These are phyloP conservation scores for Boletus subcaerulescens DNA, from an alignment of 768 basidiomycete species.

Conservation along the genomic window DNA sequence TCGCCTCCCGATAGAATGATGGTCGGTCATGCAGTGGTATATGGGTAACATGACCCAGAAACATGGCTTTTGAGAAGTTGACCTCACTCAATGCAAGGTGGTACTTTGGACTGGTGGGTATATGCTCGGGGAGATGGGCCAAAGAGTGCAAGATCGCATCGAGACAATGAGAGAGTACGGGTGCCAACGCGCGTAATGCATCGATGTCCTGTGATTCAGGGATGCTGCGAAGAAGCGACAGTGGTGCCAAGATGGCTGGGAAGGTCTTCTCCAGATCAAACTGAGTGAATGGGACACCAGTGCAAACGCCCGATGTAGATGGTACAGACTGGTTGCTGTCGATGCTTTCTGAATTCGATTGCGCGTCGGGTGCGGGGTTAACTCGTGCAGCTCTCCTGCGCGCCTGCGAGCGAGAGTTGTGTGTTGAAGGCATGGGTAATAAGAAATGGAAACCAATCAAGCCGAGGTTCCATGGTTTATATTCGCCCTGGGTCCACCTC, in stretches of 20 bases:
- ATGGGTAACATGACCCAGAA: conserved; percentile 19
- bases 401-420: conserved; percentile 13
- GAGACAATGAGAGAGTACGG: conserved; percentile 23
- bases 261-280: conserved; percentile 36
- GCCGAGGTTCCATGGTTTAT: not conserved
- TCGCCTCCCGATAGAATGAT: conserved; percentile 8
- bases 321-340: conserved; percentile 26
- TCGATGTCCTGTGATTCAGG: conserved; percentile 24
- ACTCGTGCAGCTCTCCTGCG: not conserved
- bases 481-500: conserved; percentile 5
- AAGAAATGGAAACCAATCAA: not conserved
- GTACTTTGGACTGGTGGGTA: conserved; percentile 22
- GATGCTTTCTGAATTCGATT: conserved; percentile 18
- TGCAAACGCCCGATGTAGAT: conserved; percentile 16
- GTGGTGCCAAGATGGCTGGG: conserved; percentile 34
- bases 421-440: conserved; percentile 8
- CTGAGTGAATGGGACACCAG: conserved; percentile 5
- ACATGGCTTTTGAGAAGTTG: conserved; percentile 20
- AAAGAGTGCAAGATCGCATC: conserved; percentile 29
- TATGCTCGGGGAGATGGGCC: conserved; percentile 17
- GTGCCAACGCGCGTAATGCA: conserved; percentile 28
- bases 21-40: conserved; percentile 3
- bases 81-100: conserved; percentile 20
- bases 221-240: conserved; percentile 26
- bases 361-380: conserved; percentile 2